These are phyloP conservation scores for Podospora australis DNA, from an alignment of 495 filamentous ascomycete species.

Conservation along the genomic window DNA sequence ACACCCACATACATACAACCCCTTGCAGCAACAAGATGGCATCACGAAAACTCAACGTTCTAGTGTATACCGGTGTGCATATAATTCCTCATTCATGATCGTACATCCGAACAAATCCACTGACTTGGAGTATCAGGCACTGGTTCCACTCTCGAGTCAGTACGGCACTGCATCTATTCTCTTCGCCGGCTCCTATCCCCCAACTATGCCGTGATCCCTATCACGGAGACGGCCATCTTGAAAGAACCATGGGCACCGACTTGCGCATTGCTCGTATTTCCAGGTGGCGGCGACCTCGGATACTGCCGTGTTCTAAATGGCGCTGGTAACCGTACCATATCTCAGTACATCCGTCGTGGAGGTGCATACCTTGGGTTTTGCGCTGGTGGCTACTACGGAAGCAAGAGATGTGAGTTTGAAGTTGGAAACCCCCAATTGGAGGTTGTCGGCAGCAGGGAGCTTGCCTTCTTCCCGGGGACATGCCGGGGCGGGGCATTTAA, in stretches of 20 bases:
- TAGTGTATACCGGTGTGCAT: constrained; percentile 72
- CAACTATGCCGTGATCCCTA: constrained; percentile 85
- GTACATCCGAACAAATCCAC: neutral
- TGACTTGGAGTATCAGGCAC: constrained; percentile 48
- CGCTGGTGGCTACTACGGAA: constrained; percentile 91
- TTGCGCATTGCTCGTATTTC: constrained; percentile 85
- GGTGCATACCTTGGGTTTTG: constrained; percentile 87
- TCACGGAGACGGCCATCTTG: constrained; percentile 69
- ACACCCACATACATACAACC: neutral
- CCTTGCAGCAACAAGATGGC: constrained; percentile 35
- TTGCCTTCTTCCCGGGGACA: constrained; percentile 79
- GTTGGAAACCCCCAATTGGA: constrained; percentile 74
- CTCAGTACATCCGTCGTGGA: constrained; percentile 77
- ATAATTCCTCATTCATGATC: neutral
- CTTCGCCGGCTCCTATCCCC: constrained; percentile 85
- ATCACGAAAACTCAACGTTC: constrained; percentile 67
- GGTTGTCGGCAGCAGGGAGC: constrained; percentile 78
- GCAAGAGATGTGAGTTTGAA: constrained; percentile 78
- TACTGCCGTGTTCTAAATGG: constrained; percentile 89
- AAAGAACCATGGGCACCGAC: constrained; percentile 88
- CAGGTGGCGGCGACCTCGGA: constrained; percentile 88
- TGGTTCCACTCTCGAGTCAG: constrained; percentile 80
- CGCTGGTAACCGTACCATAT: constrained; percentile 74
- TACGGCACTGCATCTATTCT: constrained; percentile 82
- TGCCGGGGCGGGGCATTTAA: constrained; percentile 84